Base-by-base conservation (phyloP, 257 asterid species). In the Craterostigma plantagineum region DNA sequence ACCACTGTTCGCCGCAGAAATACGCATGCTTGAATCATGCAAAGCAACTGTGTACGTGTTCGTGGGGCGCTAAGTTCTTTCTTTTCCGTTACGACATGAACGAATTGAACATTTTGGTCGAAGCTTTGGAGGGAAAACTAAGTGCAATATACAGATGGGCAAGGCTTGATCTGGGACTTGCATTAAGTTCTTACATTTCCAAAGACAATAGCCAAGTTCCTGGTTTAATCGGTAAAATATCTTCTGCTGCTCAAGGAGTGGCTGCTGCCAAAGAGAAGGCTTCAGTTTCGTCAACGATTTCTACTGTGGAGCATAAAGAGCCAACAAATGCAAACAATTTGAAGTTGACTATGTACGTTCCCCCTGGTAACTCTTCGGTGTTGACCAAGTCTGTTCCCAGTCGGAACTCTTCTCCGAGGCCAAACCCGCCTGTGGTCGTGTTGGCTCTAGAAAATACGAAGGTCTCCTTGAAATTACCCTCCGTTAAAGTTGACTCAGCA, bases 61-160 rank as follows among this genome's bases (percentile, higher is more conserved):
- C 98, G 11, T 79, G 98, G 98, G 78, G 92, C 35, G 79, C 92
- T 18, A 87, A 79, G 51, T 87, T 87, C 68, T 82, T 82, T 60
- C 95, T 87, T 45, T 82, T 76, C 54, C 95, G 98, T 23, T 87
- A 79, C 50, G 92, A 76, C 62, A 56, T 82, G 54, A 67, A 50
- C 45, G 98, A 87, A 51, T 60, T 87, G 54, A 82, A 74, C 58
- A 56, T 87, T 49, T 59, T 87, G 73, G 95, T 82, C 57, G 93
- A 87, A 48, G 98, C 98, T 55, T 64, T 87, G 77, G 98, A 82
- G 65, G 98, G 98, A 46, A 87, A 87, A 70, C 67, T 87, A 45
- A 82, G 98, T 70, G 76, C 98, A 38, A 70, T 87, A 45, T 82
- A 87, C 72, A 64, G 95, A 56, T 87, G 98, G 98, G 98, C 95